Evolutionary conservation across 805 yeast species (phyloP).

Genomic region (Cyberlindnera euphorbiae): DNA sequence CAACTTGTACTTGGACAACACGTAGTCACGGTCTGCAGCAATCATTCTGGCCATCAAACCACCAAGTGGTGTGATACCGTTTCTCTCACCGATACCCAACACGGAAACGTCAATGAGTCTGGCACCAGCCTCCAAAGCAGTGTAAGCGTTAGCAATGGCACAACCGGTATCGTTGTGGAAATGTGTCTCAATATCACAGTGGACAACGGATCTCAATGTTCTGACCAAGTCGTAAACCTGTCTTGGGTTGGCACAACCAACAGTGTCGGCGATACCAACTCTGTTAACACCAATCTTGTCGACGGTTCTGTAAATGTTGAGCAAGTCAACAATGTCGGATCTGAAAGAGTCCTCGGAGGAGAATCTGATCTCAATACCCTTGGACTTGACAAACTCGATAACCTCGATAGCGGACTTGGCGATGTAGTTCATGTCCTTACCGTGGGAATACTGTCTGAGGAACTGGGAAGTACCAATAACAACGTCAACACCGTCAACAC

Average conservation of each 20-base stretch:
- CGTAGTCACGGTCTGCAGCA: conserved; percentile 96
- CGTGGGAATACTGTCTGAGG: conserved; percentile 91
- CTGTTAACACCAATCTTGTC: conserved; percentile 97
- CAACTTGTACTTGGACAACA: conserved; percentile 86
- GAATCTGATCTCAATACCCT: conserved; percentile 95
- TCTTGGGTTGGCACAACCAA: conserved; percentile 98
- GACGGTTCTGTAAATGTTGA: conserved; percentile 93
- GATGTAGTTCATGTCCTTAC: conserved; percentile 97
- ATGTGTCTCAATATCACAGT: conserved; percentile 97
- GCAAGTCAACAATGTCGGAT: conserved; percentile 89
- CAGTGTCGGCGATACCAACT: conserved; percentile 99
- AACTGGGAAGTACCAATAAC: conserved; percentile 97
- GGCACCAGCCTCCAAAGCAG: conserved; percentile 98
- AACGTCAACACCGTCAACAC: conserved; percentile 98
- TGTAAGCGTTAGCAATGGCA: conserved; percentile 97
- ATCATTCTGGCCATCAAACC: conserved; percentile 99
- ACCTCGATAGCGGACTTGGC: conserved; percentile 96
- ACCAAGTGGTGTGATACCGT: conserved; percentile 96
- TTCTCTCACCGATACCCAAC: conserved; percentile 97
- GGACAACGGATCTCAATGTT: conserved; percentile 87
- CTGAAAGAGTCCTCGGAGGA: conserved; percentile 97
- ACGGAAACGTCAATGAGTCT: conserved; percentile 91
- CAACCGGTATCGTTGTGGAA: conserved; percentile 99
- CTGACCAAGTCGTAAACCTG: conserved; percentile 96
- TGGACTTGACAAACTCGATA: conserved; percentile 93